A percentile compares a stretch with the other conserved stretches of the same genome.
Evolutionary conservation across 768 basidiomycete species (phyloP).

Genomic region (Leccinum subtestaceum): DNA sequence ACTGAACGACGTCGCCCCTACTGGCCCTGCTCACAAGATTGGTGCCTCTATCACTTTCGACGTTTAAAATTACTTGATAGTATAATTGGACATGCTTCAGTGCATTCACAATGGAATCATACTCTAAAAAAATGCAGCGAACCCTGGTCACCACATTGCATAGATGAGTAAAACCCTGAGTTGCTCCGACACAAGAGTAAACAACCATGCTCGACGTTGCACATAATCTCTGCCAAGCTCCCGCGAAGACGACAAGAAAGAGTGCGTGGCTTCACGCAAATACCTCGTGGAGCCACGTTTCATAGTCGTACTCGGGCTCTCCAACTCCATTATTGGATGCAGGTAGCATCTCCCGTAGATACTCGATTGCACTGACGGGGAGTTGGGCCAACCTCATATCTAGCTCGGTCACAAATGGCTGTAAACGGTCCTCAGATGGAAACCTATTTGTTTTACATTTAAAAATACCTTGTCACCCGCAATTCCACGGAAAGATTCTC

Average conservation of each 20-base stretch:
- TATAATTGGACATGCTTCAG: constrained; percentile 14
- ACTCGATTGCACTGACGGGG: constrained; percentile 71
- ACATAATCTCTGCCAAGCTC: neutral
- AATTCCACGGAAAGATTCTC: constrained; percentile 90
- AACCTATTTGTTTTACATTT: neutral
- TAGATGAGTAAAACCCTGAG: neutral
- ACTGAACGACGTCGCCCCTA: constrained; percentile 66
- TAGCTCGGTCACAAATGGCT: constrained; percentile 92
- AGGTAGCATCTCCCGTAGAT: constrained; percentile 83
- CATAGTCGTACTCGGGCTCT: constrained; percentile 77
- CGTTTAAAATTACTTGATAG: constrained; percentile 42
- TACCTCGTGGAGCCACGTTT: constrained; percentile 76
- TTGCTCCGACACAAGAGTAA: neutral
- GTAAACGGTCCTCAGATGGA: constrained; percentile 14
- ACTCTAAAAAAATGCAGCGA: constrained; percentile 2
- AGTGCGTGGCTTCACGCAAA: constrained; percentile 48
- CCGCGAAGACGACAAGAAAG: neutral
- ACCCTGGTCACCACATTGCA: neutral
- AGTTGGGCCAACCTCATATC: constrained; percentile 85
- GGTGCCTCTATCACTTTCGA: constrained; percentile 77
- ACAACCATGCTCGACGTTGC: neutral
- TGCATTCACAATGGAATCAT: constrained; percentile 15
- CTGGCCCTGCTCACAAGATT: constrained; percentile 79
- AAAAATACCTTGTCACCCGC: constrained; percentile 78
- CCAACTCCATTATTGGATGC: constrained; percentile 46